phyloP scores from a whole-genome alignment of 768 basidiomycete species.

The Boletus subcaerulescens region DNA sequence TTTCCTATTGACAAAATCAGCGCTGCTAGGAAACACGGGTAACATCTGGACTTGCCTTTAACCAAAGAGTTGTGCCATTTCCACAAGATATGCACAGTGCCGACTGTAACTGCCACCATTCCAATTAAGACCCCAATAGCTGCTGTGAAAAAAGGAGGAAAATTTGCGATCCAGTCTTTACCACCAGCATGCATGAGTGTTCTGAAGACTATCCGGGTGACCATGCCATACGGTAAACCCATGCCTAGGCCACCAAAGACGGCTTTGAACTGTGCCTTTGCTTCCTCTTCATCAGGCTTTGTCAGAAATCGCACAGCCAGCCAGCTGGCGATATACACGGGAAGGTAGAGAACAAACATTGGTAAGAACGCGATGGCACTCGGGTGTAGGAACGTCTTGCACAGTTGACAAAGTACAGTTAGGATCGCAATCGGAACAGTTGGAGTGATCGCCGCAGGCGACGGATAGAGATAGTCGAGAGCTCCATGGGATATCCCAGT shows the following conservation, averaged over 20 bases:
- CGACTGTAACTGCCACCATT: conserved; percentile 12
- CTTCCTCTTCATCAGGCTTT: conserved; percentile 56
- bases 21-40: neutral
- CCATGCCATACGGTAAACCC: conserved; percentile 16
- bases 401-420: conserved; percentile 32
- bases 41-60: conserved; percentile 26
- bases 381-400: conserved; percentile 41
- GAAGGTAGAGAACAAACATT: conserved; percentile 50
- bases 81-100: conserved; percentile 35
- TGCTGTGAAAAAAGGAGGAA: neutral
- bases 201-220: neutral
- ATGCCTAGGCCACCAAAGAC: conserved; percentile 46
- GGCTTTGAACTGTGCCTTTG: conserved; percentile 68
- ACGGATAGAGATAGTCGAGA: conserved; percentile 42
- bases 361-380: conserved; percentile 41
- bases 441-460: conserved; percentile 24
- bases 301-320: conserved; percentile 44
- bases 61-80: conserved; percentile 47
- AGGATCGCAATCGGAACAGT: conserved; percentile 35
- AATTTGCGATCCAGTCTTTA: neutral
- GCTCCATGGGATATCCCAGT: conserved; percentile 50
- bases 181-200: neutral
- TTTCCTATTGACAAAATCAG: neutral
- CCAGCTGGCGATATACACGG: conserved; percentile 52
- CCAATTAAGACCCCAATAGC: conserved; percentile 5